A percentile compares a stretch with the other conserved stretches of the same genome.
These are phyloP conservation scores for Violaceomyces palustris DNA, from an alignment of 1,284 basidiomycete species.

Conservation along the genomic window DNA sequence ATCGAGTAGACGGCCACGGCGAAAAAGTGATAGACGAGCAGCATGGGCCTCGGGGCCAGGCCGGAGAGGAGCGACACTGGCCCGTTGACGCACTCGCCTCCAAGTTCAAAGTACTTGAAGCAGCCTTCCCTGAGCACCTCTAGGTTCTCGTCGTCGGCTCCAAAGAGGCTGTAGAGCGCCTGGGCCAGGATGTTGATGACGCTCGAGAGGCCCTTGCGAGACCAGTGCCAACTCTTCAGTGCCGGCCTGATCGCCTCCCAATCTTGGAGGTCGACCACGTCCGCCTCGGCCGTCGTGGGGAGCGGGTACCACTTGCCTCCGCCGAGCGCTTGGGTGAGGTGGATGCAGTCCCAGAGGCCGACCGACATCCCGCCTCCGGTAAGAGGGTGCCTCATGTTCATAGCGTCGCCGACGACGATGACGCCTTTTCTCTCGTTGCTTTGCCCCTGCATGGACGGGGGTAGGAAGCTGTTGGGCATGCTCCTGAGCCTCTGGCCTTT, in stretches of 20 bases:
- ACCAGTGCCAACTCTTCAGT: conserved; percentile 49
- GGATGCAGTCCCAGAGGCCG: conserved; percentile 49
- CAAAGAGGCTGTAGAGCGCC: conserved; percentile 50
- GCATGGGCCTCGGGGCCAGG: conserved; percentile 67
- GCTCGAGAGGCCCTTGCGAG: conserved; percentile 40
- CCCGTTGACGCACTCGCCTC: conserved; percentile 80
- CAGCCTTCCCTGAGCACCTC: conserved; percentile 84
- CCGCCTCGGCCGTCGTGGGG: conserved; percentile 2
- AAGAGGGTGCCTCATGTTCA: conserved; percentile 98
- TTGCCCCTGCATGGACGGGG: conserved; percentile 74
- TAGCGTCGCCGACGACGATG: conserved; percentile 86
- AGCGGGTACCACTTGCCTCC: conserved; percentile 36
- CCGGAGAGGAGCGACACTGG: conserved; percentile 62
- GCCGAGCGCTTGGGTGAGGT: conserved; percentile 45
- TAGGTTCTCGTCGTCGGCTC: conserved; percentile 62
- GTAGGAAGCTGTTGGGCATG: conserved; percentile 96
- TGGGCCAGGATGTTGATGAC: conserved; percentile 52
- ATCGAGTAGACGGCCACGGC: conserved; percentile 88
- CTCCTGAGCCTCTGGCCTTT: conserved; percentile 57
- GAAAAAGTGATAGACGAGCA: conserved; percentile 90
- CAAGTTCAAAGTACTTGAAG: conserved; percentile 94
- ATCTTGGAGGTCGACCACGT: conserved; percentile 24
- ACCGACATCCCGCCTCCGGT: conserved; percentile 66
- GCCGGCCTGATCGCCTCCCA: conserved; percentile 35
- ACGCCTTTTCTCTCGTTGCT: conserved; percentile 61